These are phyloP conservation scores for Stagonosporopsis rhizophila DNA, from an alignment of 2,329 filamentous ascomycete species.

Conservation along the genomic window DNA sequence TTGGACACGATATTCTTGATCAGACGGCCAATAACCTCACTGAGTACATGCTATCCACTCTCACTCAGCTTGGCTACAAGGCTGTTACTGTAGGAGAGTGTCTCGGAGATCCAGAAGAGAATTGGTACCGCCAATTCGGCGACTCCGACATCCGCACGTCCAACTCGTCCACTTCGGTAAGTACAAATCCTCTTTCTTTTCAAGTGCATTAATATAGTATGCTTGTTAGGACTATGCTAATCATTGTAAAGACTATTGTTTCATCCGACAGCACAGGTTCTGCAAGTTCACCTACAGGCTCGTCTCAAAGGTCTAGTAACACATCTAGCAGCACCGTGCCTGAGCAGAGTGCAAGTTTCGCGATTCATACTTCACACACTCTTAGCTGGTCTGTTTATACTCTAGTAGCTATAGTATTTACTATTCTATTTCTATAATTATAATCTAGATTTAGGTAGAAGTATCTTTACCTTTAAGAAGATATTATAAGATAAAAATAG, in stretches of 20 bases:
- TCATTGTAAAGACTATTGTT: background rate
- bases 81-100: constrained; percentile 55
- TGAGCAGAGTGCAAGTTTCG: background rate
- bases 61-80: constrained; percentile 47
- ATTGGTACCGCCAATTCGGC: constrained; percentile 53
- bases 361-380: background rate
- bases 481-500: no score
- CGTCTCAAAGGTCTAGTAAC: background rate
- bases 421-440: background rate
- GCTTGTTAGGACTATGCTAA: background rate
- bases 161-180: constrained; percentile 3
- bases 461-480: no score
- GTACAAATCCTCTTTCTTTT: background rate
- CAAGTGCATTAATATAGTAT: background rate
- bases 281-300: background rate
- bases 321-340: background rate
- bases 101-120: constrained; percentile 49
- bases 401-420: background rate
- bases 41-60: constrained; percentile 48
- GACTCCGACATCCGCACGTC: constrained; percentile 12
- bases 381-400: background rate
- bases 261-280: background rate
- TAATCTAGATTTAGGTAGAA: no score
- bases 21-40: constrained; percentile 52
- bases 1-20: constrained; percentile 57